Percentiles rank a stretch among this genome's conserved stretches.
These are phyloP conservation scores for Acacia confusa DNA, from an alignment of 306 rosid species.

Conservation along the genomic window DNA sequence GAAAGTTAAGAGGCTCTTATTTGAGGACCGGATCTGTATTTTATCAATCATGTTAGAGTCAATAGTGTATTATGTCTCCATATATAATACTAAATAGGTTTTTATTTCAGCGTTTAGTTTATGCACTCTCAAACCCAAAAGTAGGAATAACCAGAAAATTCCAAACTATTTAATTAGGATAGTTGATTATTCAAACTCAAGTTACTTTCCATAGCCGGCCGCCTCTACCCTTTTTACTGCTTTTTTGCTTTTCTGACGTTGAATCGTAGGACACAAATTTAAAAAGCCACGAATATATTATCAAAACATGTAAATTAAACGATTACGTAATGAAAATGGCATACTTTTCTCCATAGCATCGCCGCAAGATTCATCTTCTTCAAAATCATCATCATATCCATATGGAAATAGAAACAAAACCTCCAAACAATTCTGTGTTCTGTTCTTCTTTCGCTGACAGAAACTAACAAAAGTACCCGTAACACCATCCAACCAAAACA, in stretches of 20 bases:
- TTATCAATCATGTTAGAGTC: too few relatives aligned
- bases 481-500: not conserved
- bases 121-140: not conserved
- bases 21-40: too few relatives aligned
- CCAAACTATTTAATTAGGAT: not conserved
- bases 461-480: not conserved
- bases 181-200: conserved; percentile 23
- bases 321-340: not conserved
- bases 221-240: not conserved
- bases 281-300: not conserved
- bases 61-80: not conserved
- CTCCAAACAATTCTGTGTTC: not conserved
- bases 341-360: not conserved
- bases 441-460: not conserved
- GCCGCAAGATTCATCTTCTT: not conserved
- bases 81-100: not conserved
- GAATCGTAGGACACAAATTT: not conserved
- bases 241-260: not conserved
- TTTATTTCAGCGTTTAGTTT: not conserved
- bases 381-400: not conserved
- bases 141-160: not conserved
- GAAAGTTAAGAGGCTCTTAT: too few relatives aligned
- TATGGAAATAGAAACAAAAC: not conserved
- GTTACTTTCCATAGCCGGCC: conserved; percentile 18
- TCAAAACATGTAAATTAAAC: not conserved